Evolutionary conservation across 2,329 filamentous ascomycete genomes (phyloP), one percentile per base, ranked within the genome.

Genomic region (Paraphaeosphaeria minitans): DNA sequence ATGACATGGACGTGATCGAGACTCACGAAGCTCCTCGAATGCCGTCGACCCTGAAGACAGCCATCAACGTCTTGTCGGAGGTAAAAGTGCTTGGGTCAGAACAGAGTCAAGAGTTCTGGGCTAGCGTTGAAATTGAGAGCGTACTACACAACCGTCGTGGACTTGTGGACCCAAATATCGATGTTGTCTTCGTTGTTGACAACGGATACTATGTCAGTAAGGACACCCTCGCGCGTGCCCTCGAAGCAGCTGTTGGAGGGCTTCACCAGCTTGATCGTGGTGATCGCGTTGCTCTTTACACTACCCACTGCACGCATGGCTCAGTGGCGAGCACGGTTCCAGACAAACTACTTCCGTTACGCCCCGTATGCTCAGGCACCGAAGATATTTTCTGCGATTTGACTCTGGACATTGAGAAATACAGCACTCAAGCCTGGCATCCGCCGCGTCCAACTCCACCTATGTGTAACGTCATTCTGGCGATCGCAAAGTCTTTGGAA

Each of bases 121-220:
- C 74, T n/a, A 66, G 71, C 13, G 59, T 77, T 4, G 73, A 76
- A 46, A 57, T 74, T 6, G 67, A 72, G 46, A 73, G 70, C 12
- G 62, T 66, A 12, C 54, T 71, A 4, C 64, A 74, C 57, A 67
- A 71, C 35, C 63, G 63, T 5, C 59, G 55, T 16, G 14, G 55
- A 27, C 61, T 69, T 39, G 46, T 52, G 8, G 56, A 70, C 27
- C 50, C 55, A 4, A 60, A 58, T 8, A 60, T 78, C 19, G 75
- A 78, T 61, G 57, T 77, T 4, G 60, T 76, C 6, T 66, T 78
- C 22, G 58, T 79, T 21, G 61, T 79, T 35, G 76, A 79, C 58
- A 78, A 77, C 52, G 72, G 73, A 75, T 77, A 72, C 56, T 72
- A 73, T 41, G 71, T 72, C 19, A 70, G 67, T 21, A 60, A 60